phyloP scores from a whole-genome alignment of 768 basidiomycete species.

The Plicaturopsis crispa region DNA sequence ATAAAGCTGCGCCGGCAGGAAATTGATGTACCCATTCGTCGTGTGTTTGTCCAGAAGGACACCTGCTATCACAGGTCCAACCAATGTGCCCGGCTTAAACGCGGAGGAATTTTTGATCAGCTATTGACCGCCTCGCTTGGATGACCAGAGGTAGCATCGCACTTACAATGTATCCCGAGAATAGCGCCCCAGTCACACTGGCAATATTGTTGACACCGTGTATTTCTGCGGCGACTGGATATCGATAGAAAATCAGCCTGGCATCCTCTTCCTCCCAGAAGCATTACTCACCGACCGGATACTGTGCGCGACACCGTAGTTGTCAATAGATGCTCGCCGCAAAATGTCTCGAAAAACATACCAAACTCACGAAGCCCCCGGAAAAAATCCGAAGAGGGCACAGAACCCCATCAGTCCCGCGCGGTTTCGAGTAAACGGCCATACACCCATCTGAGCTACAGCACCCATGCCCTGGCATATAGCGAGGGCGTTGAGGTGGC shows the following conservation, averaged over 20 bases:
- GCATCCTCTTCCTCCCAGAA: too few relatives aligned
- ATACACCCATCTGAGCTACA: slow-evolving; percentile 3
- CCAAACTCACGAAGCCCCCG: slow-evolving; percentile 4
- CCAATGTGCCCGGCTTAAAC: slow-evolving; percentile 2
- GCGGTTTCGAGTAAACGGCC: slow-evolving; percentile 2
- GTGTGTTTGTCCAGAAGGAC: slow-evolving; percentile 2
- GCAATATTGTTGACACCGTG: slow-evolving; percentile 3
- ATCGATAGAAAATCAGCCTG: not conserved
- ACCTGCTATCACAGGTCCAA: slow-evolving; percentile 1
- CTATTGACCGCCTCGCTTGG: not conserved
- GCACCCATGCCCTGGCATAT: slow-evolving; percentile 2
- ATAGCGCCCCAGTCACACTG: slow-evolving; percentile 1
- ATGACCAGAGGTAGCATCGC: not conserved
- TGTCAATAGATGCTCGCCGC: too few relatives aligned
- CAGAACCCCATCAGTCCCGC: slow-evolving; percentile 4
- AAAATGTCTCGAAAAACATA: too few relatives aligned
- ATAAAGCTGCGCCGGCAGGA: slow-evolving; percentile 2
- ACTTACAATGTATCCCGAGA: slow-evolving; percentile 4
- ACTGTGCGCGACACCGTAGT: too few relatives aligned
- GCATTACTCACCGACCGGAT: slow-evolving; percentile 2
- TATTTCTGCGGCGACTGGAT: slow-evolving; percentile 1
- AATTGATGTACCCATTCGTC: slow-evolving; percentile 2
- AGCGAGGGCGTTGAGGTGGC: not conserved
- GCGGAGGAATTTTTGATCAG: not conserved
- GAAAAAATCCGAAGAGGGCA: slow-evolving; percentile 3